Evolutionary conservation across 371 early-diverging fungal genomes (phyloP), one percentile per base, ranked within the genome.

Genomic region (Enteropsectra breve): DNA sequence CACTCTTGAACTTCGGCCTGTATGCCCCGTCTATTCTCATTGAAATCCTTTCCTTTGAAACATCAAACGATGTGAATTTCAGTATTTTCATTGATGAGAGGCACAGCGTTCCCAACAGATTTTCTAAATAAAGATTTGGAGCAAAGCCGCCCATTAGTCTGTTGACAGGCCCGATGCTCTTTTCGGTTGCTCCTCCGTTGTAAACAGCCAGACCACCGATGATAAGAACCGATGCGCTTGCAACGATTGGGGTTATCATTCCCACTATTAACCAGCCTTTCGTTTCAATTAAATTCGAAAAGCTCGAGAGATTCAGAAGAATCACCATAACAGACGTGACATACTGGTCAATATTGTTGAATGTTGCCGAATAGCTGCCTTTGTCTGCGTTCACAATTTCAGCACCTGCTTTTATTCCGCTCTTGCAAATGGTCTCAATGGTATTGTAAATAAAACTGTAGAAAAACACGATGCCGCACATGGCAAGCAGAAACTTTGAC

Each of bases 41-140:
- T 23, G 76, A 66, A 45, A 80, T 72, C 24, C 72, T 69, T 48
- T 80, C 80, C 63, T 80, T 80, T 15, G 73, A 65, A 1, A 80
- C 75, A 59, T 80, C 80, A 70, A 80, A 78, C 29, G 78, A 72
- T 0, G 73, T 73, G 48, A 75, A 78, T 65, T 80, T 80, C 24
- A 72, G 34, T 23, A 80, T 70, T 54, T 78, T 80, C 23, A 68
- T 45, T 4, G 58, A 21, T 0, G 73, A 53, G 32, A 73, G 28
- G 33, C 49, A 67, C 2, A 73, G 28, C 32, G 64, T 57, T 13
- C 73, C 73, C 21, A 49, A 23, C 8, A 49, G 63, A 28, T 73
- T 73, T 37, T 73, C 73, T 6, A 73, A 49, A 0, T 11, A 23
- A 32, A 58, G 57, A 0, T 24, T 40, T 2, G 64, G 46, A 48